Base-by-base conservation (phyloP, 2,329 filamentous ascomycete genomes). In the Exophiala aquamarina region DNA sequence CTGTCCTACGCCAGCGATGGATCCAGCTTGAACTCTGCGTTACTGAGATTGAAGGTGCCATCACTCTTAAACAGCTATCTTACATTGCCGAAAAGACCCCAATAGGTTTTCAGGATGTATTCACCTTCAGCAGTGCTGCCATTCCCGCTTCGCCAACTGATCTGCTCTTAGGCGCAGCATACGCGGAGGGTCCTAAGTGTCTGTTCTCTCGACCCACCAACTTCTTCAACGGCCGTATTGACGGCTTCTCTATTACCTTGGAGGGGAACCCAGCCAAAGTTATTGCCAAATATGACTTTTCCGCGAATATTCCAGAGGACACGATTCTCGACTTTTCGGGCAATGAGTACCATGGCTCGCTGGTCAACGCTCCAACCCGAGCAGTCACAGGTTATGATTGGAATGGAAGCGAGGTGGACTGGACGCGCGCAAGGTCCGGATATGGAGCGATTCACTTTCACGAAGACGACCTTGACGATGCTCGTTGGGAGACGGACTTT, bases 371-470 rank as follows among this genome's bases (percentile, higher is more conserved):
- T 7, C 66, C 66, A 5, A 63, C 64, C 15, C 54, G 66, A 8
- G 66, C 57, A 2, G 62, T 68, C 13, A 62, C 53, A 17, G 63
- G 66, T 3, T 47, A 66, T 37, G 55, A 67, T 46, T 68, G 62
- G 60, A 63, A 68, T 36, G 62, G 56, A 3, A 55, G 54, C 10
- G 59, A 64, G 31, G 39, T 45, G 3, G 61, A 63, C 42, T 69
- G 66, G 66, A 67, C 59, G 17, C 49, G 57, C 19, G 64, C 66
- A 1, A 55, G 52, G 20, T 64, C 59, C 26, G 66, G 65, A 1
- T 68, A 66, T 42, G 65, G 66, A 6, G 66, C 66, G 1, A 69
- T 69, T 33, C 66, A 69, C 44, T 69, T 69, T 50, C 66, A 69
- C 45, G 66, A 69, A 15, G 66, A 69, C 40, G 66, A 69, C 44